Base-by-base conservation (phyloP, 2,329 filamentous ascomycete species). In the Grosmannia penicillata region DNA sequence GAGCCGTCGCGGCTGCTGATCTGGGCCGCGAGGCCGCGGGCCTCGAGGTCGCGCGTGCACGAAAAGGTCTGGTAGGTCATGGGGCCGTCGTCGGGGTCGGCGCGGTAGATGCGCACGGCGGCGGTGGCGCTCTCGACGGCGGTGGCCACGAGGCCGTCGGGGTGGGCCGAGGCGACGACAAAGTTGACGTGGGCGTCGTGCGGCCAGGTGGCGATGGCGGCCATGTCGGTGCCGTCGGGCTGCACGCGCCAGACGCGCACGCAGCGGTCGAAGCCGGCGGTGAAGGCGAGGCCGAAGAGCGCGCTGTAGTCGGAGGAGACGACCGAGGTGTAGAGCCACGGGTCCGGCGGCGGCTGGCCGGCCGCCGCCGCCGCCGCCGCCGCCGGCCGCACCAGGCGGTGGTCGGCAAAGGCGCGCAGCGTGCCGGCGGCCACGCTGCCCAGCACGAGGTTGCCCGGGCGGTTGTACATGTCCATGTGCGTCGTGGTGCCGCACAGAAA, bases 401-500 rank as follows among this genome's bases (percentile, higher is more conserved):
- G 75, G 30, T 77, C 65, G 0, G 70, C 56, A 47, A 68, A 69
- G 0, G 71, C 66, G 6, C 53, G 60, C 2, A 78, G 50, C 0
- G 57, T 63, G 1, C 65, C 61, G 1, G 51, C 47, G 1, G 42
- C 47, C 1, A 61, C 56, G 0, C 70, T 75, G 7, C 70, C 74
- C 1, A 78, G 53, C 1, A 73, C 55, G 9, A 79, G 53, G 47
- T 79, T 79, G 1, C 75, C 74, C 0, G 70, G 66, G 46, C 72
- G 76, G 47, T 79, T 79, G 49, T 79, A 78, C 44, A 78, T 73
- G 46, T 78, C 75, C 1, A 72, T 77, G 53, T 78, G 74, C 1
- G 69, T 68, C 0, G 72, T 75, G 0, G 74, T 72, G 25, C 75
- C 75, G 44, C 72, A 75, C n/a, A 78, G 49, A 37, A 78, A 72